Evolutionary conservation across 176 grass and related monocot species (phyloP), one percentile per base, ranked within the genome.

Genomic region (Oryza coarctata): DNA sequence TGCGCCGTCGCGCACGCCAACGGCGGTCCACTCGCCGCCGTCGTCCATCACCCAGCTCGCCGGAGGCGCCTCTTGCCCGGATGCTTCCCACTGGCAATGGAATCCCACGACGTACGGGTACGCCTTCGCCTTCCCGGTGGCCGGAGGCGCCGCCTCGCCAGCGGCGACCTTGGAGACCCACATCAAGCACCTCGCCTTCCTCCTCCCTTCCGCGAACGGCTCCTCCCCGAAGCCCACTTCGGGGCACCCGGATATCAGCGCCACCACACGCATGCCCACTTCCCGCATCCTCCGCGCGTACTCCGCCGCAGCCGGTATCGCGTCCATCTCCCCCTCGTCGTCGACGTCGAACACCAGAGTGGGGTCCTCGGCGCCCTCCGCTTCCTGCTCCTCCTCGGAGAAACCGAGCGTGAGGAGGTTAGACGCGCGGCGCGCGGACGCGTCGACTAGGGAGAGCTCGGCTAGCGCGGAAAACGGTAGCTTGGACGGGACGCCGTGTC

Each of bases 91-190:
- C 73, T 93, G 83, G 44, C 87, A 94, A 28, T 90, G 89, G 57
- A 98, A 73, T 2, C 71, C 83, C 38, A 98, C 17, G n/a, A 91
- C 34, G 75, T 89, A 92, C n/a, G 90, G 90, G 63, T 92, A 94
- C 36, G 82, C 84, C 71, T 91, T 97, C 10, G 38, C 82, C 69
- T 50, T 87, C 36, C 71, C 74, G 36, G 77, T 68, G 3, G 78
- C 82, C 25, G 55, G 73, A 10, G 26, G 81, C 47, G 32, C 79
- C 20, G 55, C 31, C 50, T 77, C 86, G 73, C 70, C 85, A 2
- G 71, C 52, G 70, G 35, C 65, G 39, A 71, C 65, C 26, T 63
- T 82, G 76, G 86, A 90, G 6, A 86, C 84, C 91, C 95, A 93
- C 74, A 91, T 64, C 75, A 93, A 64, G 73, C 88, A 93, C 95